Evolutionary conservation across 257 asterid species (phyloP).

Genomic region (Solanum arcanum): DNA sequence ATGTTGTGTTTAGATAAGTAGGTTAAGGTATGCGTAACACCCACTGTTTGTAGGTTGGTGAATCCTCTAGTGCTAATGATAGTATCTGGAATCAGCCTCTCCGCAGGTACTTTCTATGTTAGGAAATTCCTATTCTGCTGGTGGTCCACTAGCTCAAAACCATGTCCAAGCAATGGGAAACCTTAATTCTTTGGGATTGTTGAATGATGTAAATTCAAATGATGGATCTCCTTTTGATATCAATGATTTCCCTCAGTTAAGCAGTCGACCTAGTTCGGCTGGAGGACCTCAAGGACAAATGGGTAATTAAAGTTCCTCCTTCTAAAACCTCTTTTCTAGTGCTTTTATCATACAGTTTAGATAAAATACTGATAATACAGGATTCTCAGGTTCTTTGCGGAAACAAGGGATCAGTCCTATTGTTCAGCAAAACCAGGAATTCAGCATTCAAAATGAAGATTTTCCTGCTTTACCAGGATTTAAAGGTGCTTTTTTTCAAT

Average conservation of each 20-base stretch:
- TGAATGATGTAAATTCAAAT: conserved; percentile 55
- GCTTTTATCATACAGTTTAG: conserved; percentile 1
- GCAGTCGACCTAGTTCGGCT: conserved; percentile 67
- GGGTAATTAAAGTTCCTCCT: conserved; percentile 21
- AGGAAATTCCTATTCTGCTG: conserved; percentile 60
- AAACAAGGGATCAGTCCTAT: conserved; percentile 60
- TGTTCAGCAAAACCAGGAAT: conserved; percentile 79
- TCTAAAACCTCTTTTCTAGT: neutral
- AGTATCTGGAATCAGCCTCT: conserved; percentile 41
- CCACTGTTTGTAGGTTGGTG: neutral
- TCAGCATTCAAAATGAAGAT: conserved; percentile 96
- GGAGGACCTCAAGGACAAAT: conserved; percentile 82
- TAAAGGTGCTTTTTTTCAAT: conserved; percentile 41
- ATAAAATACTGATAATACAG: neutral
- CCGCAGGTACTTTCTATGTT: conserved; percentile 86
- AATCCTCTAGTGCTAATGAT: neutral
- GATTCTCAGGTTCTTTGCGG: conserved; percentile 56
- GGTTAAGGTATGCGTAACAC: neutral
- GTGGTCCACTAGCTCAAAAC: conserved; percentile 70
- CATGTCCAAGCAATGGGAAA: conserved; percentile 63
- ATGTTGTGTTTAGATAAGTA: neutral
- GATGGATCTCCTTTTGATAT: conserved; percentile 64
- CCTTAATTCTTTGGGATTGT: conserved; percentile 49
- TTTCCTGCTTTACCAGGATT: conserved; percentile 92
- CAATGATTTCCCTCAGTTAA: conserved; percentile 82